Conservation (phyloP, 2,329 filamentous ascomycete species). For the Botrytis pseudocinerea region DNA sequence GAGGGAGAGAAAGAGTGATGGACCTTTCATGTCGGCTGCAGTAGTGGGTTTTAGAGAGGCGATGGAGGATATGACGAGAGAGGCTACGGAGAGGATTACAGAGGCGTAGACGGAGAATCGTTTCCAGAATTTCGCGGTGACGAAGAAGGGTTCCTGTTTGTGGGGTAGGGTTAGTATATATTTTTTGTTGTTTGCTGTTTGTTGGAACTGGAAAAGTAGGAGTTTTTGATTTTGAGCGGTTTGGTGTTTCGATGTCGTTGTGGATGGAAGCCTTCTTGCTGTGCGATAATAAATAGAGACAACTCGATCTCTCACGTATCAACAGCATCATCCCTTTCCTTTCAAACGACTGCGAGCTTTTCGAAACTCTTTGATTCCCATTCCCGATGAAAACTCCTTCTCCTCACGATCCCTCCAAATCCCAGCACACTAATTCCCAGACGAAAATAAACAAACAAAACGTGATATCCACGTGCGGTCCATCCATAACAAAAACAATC, state of each 20-base stretch:
- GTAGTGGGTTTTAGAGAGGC: slow-evolving; percentile 25
- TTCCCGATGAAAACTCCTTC: background rate
- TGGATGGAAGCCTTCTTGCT: rapidly evolving
- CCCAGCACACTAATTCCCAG: background rate
- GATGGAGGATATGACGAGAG: slow-evolving; percentile 29
- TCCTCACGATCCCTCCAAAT: background rate
- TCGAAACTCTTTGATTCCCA: background rate
- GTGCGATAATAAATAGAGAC: background rate
- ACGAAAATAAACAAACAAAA: background rate
- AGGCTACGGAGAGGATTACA: slow-evolving; percentile 29
- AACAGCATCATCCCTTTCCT: background rate
- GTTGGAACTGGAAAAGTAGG: too few species aligned
- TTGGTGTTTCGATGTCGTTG: background rate
- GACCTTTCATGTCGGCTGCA: slow-evolving; percentile 25
- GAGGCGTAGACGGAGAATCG: slow-evolving; percentile 33
- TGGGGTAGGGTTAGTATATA: background rate
- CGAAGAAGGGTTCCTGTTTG: slow-evolving; percentile 26
- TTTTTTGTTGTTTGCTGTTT: background rate
- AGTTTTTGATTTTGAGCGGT: background rate
- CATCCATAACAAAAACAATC: background rate
- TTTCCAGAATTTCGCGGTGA: slow-evolving; percentile 36
- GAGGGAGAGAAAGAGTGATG: background rate
- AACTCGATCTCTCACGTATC: background rate
- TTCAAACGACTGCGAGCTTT: too few species aligned
- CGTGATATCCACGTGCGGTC: background rate